phyloP scores from a whole-genome alignment of 768 basidiomycete species.

The Mycena kentingensis region DNA sequence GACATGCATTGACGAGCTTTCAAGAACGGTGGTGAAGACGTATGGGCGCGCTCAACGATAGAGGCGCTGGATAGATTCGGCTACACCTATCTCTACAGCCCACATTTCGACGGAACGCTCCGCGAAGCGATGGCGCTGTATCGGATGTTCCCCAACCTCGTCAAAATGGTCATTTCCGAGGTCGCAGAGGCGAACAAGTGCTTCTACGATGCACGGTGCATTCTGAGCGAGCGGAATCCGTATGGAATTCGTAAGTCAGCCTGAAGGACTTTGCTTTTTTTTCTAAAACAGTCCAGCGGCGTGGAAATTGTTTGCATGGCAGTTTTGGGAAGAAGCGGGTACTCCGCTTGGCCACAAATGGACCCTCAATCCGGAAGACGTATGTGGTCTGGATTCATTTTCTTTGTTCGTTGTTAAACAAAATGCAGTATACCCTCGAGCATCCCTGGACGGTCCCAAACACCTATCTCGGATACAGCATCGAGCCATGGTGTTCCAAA shows the following conservation, averaged over 20 bases:
- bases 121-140: conserved; percentile 23
- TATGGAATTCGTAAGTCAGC: conserved; percentile 37
- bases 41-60: conserved; percentile 33
- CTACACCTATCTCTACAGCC: conserved; percentile 15
- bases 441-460: conserved; percentile 2
- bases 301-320: conserved; percentile 38
- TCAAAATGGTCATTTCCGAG: conserved; percentile 30
- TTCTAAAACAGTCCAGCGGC: no score
- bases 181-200: not conserved
- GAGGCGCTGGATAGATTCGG: conserved; percentile 28
- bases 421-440: conserved; percentile 10
- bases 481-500: conserved; percentile 31
- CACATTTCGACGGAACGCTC: conserved; percentile 25
- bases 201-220: conserved; percentile 23
- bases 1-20: no score
- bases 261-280: no score
- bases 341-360: conserved; percentile 31
- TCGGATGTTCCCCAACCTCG: conserved; percentile 36
- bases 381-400: not conserved
- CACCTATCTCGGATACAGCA: conserved; percentile 31
- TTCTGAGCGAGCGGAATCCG: conserved; percentile 31
- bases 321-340: conserved; percentile 4
- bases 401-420: conserved; percentile 8
- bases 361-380: conserved; percentile 35
- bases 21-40: conserved; percentile 36